Percentiles rank a stretch among this genome's conserved stretches.
Conservation (phyloP, 1,284 basidiomycete species). For the Apiotrichum laibachii region DNA sequence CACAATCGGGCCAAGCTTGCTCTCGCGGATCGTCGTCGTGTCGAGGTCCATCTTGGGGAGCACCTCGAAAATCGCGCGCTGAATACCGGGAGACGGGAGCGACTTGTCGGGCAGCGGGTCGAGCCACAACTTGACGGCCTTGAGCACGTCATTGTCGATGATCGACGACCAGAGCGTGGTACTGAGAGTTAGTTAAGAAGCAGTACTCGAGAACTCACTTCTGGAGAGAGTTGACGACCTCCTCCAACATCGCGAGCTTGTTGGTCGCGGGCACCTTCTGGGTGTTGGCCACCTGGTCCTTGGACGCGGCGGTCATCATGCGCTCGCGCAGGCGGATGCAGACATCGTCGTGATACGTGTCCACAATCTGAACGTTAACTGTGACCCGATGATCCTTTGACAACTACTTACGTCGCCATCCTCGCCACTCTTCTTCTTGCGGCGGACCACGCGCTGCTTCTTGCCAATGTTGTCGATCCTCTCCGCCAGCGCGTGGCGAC, state of each 20-base stretch:
- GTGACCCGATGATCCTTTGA: too few relatives aligned
- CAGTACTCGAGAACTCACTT: slow-evolving; percentile 62
- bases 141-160: slow-evolving; percentile 89
- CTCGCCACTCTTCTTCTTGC: slow-evolving; percentile 67
- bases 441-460: slow-evolving; percentile 64
- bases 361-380: slow-evolving; percentile 56
- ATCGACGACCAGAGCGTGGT: slow-evolving; percentile 85
- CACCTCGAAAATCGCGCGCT: slow-evolving; percentile 82
- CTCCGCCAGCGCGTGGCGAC: slow-evolving; percentile 32
- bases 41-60: slow-evolving; percentile 90
- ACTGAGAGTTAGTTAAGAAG: slow-evolving; percentile 51
- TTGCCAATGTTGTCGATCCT: slow-evolving; percentile 79
- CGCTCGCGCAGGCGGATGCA: slow-evolving; percentile 76
- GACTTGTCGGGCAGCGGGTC: slow-evolving; percentile 91
- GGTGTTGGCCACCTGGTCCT: slow-evolving; percentile 76
- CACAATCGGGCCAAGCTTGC: slow-evolving; percentile 83
- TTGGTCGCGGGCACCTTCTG: slow-evolving; percentile 79
- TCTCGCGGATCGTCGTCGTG: slow-evolving; percentile 84
- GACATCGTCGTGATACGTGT: slow-evolving; percentile 86
- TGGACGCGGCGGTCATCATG: slow-evolving; percentile 83
- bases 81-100: slow-evolving; percentile 92
- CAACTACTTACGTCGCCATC: slow-evolving; percentile 50
- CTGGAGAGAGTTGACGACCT: slow-evolving; percentile 88
- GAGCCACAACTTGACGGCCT: slow-evolving; percentile 86
- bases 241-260: slow-evolving; percentile 80